Evolutionary conservation across 371 early-diverging fungal species (phyloP), one percentile per base, ranked within the genome.

Genomic region (Mucor saturninus): DNA sequence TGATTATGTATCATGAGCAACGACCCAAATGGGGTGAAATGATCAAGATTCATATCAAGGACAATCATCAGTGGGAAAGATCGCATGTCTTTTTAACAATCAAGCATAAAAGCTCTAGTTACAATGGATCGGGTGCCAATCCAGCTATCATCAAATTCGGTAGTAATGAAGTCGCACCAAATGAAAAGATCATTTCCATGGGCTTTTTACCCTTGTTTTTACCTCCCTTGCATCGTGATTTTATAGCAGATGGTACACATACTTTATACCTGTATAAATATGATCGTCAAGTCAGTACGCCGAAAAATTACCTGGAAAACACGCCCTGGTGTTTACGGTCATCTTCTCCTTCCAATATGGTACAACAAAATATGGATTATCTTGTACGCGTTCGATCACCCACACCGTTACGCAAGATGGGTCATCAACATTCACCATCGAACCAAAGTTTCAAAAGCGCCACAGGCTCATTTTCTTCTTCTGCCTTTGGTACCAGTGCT

Each of bases 21-120:
- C 63, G 69, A 37, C 91, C 93, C 1, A 74, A 61, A 13, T 93
- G 90, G 90, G 65, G 67, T n/a, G 93, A 93, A 69, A 80, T 77
- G 0, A 66, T 93, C 62, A 81, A 88, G 54, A 64, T 91, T 9
- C 81, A 83, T 40, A 79, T 91, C 11, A 57, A 62, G 0, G 78
- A 79, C 11, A 52, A 77, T 1, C 72, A 74, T 6, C 69, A 70
- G 31, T 84, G 89, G 75, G 77, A 87, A 54, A 65, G 76, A 21
- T 78, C 85, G 2, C 90, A 91, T 68, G 56, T 91, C 10, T 87
- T 86, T 57, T 51, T 93, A 26, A 79, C 83, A 0, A 79, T 91
- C 38, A 76, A 84, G 7, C 86, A 87, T 64, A 68, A 81, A 11
- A 81, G 78, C 30, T 72, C 72, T 31, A 65, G 63, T 15, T 54